These are phyloP conservation scores for Ustilago loliicola DNA, from an alignment of 1,284 basidiomycete species.

Conservation along the genomic window DNA sequence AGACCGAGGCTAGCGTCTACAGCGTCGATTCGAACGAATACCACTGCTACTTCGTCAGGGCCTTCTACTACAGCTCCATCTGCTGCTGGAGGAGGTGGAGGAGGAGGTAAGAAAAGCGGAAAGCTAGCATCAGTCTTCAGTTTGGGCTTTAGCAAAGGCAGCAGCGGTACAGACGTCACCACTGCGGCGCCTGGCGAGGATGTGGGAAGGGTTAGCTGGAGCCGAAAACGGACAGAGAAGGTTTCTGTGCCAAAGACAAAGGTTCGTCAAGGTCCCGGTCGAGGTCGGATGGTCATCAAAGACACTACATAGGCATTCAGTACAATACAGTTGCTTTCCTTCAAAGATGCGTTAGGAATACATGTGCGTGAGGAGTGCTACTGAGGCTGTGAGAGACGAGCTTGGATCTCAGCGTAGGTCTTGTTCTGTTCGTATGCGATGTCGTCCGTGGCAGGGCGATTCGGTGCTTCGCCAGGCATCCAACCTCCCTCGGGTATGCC, in stretches of 20 bases:
- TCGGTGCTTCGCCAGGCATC: slow-evolving; percentile 44
- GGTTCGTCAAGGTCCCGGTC: slow-evolving; percentile 39
- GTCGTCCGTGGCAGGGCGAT: slow-evolving; percentile 32
- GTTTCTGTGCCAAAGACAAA: slow-evolving; percentile 34
- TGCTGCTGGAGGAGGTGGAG: not conserved
- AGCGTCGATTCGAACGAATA: not conserved
- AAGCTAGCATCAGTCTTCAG: slow-evolving; percentile 8
- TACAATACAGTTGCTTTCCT: not conserved
- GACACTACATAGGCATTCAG: slow-evolving; percentile 3
- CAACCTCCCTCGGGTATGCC: slow-evolving; percentile 46
- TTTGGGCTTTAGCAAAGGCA: slow-evolving; percentile 8
- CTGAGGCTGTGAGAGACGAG: slow-evolving; percentile 22
- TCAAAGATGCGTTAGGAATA: slow-evolving; percentile 1
- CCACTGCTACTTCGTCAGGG: not conserved
- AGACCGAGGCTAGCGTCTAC: not conserved
- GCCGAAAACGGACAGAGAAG: slow-evolving; percentile 40
- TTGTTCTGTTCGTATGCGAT: slow-evolving; percentile 42
- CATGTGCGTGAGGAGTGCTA: not conserved
- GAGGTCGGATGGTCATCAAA: slow-evolving; percentile 41
- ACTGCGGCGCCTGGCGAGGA: not conserved
- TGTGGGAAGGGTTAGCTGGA: slow-evolving; percentile 37
- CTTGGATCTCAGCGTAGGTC: slow-evolving; percentile 50
- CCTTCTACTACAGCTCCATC: not conserved
- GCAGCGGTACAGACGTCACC: slow-evolving; percentile 2
- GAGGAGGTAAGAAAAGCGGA: slow-evolving; percentile 2